phyloP scores from a whole-genome alignment of 2,329 filamentous ascomycete species.

The Pseudocercospora eumusae region DNA sequence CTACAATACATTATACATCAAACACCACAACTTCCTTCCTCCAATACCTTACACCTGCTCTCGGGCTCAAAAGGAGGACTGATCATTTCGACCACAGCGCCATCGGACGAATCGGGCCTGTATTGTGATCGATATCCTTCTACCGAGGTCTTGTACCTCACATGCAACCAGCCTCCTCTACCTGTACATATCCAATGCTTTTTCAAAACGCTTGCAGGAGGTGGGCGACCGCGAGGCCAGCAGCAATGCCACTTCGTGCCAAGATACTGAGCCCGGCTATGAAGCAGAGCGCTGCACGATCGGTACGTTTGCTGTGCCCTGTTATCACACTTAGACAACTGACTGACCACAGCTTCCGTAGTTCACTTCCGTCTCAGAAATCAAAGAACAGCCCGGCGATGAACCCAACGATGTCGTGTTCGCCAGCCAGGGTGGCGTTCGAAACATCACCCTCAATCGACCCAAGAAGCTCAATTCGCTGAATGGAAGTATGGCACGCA shows the following conservation, averaged over 20 bases:
- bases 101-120: neutral
- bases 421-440: constrained; percentile 81
- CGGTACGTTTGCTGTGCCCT: constrained; percentile 18
- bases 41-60: neutral
- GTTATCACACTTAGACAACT: constrained; percentile 25
- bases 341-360: constrained; percentile 38
- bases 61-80: no score
- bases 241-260: constrained; percentile 75
- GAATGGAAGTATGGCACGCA: constrained; percentile 90
- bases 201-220: constrained; percentile 46
- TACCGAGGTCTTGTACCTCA: constrained; percentile 20
- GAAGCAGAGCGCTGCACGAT: constrained; percentile 26
- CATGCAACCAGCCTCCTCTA: constrained; percentile 3
- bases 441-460: constrained; percentile 90
- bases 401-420: constrained; percentile 91
- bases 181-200: constrained; percentile 45
- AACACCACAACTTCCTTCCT: neutral
- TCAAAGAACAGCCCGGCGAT: constrained; percentile 65
- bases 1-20: no score
- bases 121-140: neutral
- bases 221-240: constrained; percentile 43
- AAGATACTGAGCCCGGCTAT: constrained; percentile 42
- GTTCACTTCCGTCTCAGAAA: constrained; percentile 34
- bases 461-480: constrained; percentile 90
- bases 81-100: neutral